A percentile compares a stretch with the other conserved stretches of the same genome.
Evolutionary conservation across 768 basidiomycete genomes (phyloP).

Genomic region (Serendipita vermifera): DNA sequence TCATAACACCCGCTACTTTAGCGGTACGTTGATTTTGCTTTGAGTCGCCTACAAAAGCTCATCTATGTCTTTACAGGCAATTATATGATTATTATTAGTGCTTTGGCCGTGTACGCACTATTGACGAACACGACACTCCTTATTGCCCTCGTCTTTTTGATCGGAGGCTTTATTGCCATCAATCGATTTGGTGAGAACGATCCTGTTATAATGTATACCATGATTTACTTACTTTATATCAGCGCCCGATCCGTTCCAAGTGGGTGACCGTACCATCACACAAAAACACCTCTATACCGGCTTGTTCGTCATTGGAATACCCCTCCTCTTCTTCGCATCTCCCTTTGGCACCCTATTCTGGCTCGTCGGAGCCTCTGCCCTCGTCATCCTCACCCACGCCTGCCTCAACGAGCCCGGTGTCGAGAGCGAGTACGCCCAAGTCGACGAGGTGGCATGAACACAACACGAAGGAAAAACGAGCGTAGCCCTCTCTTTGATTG

Average conservation of each 20-base stretch:
- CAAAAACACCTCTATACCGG: conserved; percentile 80
- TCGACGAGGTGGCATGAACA: conserved; percentile 53
- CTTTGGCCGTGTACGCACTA: conserved; percentile 79
- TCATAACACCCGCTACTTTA: conserved; percentile 17
- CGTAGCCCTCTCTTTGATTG: conserved; percentile 2
- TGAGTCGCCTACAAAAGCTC: conserved; percentile 26
- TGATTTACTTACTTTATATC: conserved; percentile 12
- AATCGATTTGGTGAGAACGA: conserved; percentile 66
- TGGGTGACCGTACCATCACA: conserved; percentile 69
- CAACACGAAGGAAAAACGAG: neutral
- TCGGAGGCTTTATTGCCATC: conserved; percentile 82
- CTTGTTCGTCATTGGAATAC: conserved; percentile 86
- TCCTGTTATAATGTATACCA: neutral
- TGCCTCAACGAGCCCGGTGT: conserved; percentile 85
- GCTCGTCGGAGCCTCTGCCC: conserved; percentile 76
- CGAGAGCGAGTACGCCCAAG: conserved; percentile 79
- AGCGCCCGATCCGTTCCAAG: conserved; percentile 77
- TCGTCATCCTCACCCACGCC: conserved; percentile 80
- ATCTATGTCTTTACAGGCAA: conserved; percentile 41
- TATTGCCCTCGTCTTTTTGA: conserved; percentile 72
- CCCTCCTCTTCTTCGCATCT: conserved; percentile 66
- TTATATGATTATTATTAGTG: conserved; percentile 65
- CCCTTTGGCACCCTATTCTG: conserved; percentile 83
- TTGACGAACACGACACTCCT: conserved; percentile 80
- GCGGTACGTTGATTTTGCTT: conserved; percentile 20